Percentiles rank a stretch among this genome's conserved stretches.
phyloP scores from a whole-genome alignment of 371 early-diverging fungal genomes.

The Globomyces sp. region DNA sequence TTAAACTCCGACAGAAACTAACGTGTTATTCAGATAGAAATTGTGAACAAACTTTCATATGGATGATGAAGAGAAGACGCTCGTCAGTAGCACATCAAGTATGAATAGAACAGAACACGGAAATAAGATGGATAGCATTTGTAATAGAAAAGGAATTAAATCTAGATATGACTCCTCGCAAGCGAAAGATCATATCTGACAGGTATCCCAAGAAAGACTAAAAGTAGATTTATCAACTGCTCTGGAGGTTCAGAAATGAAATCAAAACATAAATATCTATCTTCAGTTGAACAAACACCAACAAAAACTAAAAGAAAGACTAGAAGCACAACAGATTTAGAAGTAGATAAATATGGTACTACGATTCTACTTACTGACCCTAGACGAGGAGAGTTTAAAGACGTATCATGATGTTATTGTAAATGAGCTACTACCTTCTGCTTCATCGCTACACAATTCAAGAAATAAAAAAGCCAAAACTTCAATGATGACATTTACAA shows the following conservation, averaged over 20 bases:
- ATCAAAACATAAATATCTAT: slow-evolving; percentile 5
- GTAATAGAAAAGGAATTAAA: too few relatives aligned
- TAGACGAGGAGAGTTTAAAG: background rate
- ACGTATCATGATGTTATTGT: slow-evolving; percentile 8
- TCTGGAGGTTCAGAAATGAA: slow-evolving; percentile 11
- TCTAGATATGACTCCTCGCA: too few relatives aligned
- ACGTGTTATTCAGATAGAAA: too few relatives aligned
- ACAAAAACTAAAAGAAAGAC: slow-evolving; percentile 10
- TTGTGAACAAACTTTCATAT: too few relatives aligned
- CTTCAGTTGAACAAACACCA: slow-evolving; percentile 8
- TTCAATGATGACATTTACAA: background rate
- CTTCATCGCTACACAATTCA: slow-evolving; percentile 5
- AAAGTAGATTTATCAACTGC: background rate
- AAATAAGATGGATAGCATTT: too few relatives aligned
- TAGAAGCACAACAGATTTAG: background rate
- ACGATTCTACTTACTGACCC: background rate
- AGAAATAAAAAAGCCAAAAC: slow-evolving; percentile 1
- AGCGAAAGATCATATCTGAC: too few relatives aligned
- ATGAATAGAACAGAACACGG: too few relatives aligned
- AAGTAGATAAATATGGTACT: slow-evolving; percentile 7
- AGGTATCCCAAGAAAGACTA: too few relatives aligned
- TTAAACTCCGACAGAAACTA: too few relatives aligned
- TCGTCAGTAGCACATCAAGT: too few relatives aligned
- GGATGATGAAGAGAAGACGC: too few relatives aligned
- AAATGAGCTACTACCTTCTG: slow-evolving; percentile 12